Percentiles rank a stretch among this genome's conserved stretches.
Evolutionary conservation across 805 yeast genomes (phyloP).

Genomic region (Huiozyma naganishii): DNA sequence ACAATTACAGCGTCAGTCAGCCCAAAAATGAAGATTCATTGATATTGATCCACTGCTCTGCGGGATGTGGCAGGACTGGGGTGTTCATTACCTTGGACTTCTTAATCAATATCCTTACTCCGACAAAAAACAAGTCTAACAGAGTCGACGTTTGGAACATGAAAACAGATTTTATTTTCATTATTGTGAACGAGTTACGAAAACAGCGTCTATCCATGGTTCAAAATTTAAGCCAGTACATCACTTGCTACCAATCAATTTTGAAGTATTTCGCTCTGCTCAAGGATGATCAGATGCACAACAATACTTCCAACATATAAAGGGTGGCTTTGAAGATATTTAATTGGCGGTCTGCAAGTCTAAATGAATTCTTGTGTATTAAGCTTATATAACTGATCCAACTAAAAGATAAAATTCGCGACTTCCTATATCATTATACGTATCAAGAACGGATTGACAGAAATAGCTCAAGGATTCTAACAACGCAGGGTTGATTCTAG

Average conservation of each 20-base stretch:
- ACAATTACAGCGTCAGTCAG: slow-evolving; percentile 1
- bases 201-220: slow-evolving; percentile 71
- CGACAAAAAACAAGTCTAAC: slow-evolving; percentile 23
- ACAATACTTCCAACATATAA: too few relatives aligned
- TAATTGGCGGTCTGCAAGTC: too few relatives aligned
- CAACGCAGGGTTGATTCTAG: slow-evolving; percentile 12
- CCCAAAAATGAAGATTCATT: slow-evolving; percentile 30
- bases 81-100: slow-evolving; percentile 66
- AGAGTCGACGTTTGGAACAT: slow-evolving; percentile 33
- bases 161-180: slow-evolving; percentile 45
- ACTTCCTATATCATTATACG: too few relatives aligned
- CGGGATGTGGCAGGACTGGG: slow-evolving; percentile 96
- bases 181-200: slow-evolving; percentile 51
- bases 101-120: slow-evolving; percentile 27
- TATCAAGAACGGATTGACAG: slow-evolving; percentile 5
- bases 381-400: too few relatives aligned
- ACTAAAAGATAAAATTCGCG: too few relatives aligned
- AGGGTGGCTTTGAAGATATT: too few relatives aligned
- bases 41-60: slow-evolving; percentile 78
- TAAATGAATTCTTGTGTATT: too few relatives aligned
- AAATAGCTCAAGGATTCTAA: slow-evolving; percentile 21
- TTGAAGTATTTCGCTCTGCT: slow-evolving; percentile 21
- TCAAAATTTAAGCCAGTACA: slow-evolving; percentile 61
- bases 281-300: slow-evolving; percentile 1
- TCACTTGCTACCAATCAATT: slow-evolving; percentile 55